These are phyloP conservation scores for Smittium mucronatum DNA, from an alignment of 371 early-diverging fungal species.

Conservation along the genomic window DNA sequence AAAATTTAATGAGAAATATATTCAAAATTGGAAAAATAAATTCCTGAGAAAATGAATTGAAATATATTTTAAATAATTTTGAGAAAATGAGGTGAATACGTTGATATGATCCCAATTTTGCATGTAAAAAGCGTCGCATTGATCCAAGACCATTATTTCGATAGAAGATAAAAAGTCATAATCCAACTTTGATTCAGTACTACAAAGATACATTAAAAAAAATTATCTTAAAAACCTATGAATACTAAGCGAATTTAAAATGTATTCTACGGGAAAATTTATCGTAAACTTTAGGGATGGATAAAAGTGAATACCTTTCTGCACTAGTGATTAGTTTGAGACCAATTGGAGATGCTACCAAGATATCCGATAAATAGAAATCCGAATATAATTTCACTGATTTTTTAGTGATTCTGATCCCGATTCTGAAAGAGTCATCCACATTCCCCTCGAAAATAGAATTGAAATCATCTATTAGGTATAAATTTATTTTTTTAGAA, in stretches of 20 bases:
- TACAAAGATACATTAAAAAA: neutral
- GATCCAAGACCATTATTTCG: constrained; percentile 77
- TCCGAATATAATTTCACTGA: constrained; percentile 72
- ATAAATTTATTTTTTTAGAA: neutral
- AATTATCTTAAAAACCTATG: no score
- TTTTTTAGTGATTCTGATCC: constrained; percentile 74
- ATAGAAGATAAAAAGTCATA: constrained; percentile 88
- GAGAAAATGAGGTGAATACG: no score
- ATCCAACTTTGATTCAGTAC: constrained; percentile 68
- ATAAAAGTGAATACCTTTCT: neutral
- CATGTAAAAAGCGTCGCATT: constrained; percentile 76
- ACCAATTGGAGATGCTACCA: constrained; percentile 87
- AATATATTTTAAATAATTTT: no score
- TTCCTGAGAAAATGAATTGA: no score
- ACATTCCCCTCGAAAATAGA: constrained; percentile 83
- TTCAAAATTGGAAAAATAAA: no score
- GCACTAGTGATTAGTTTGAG: constrained; percentile 63
- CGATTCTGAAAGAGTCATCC: constrained; percentile 91
- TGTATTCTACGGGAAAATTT: neutral
- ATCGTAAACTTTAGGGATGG: no score
- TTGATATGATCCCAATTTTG: constrained; percentile 95
- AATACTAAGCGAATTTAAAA: constrained; percentile 5
- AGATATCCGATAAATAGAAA: constrained; percentile 81
- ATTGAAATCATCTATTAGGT: constrained; percentile 46
- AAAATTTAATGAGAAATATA: no score